These are phyloP conservation scores for Anethum foeniculum DNA, from an alignment of 140 eudicot genomes.

Conservation along the genomic window DNA sequence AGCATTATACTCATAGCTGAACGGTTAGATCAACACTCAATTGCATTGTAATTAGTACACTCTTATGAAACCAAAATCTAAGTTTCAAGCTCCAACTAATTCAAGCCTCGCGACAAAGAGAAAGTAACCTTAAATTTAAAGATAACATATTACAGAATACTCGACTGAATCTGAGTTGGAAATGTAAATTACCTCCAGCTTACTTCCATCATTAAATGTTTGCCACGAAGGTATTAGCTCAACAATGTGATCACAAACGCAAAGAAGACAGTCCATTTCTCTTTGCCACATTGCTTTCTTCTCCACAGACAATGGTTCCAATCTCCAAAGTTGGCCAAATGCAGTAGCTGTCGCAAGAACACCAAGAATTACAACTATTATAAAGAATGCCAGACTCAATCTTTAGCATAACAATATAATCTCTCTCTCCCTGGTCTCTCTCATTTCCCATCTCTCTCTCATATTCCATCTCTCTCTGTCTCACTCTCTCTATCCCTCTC, in stretches of 20 bases:
- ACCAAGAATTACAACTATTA: constrained; percentile 10
- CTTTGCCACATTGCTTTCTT: constrained; percentile 72
- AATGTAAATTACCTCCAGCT: constrained; percentile 49
- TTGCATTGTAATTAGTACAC: neutral
- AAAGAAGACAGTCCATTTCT: constrained; percentile 72
- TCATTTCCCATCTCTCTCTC: too few relatives aligned
- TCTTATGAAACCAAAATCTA: neutral
- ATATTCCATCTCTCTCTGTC: too few relatives aligned
- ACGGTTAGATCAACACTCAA: neutral
- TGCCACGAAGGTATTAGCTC: constrained; percentile 74
- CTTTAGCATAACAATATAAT: neutral
- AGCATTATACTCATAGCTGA: neutral
- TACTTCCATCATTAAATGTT: constrained; percentile 63
- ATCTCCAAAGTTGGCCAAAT: constrained; percentile 79
- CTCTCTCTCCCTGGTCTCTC: neutral
- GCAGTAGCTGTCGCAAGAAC: constrained; percentile 39
- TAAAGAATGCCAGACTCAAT: neutral
- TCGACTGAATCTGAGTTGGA: neutral
- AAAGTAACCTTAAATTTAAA: neutral
- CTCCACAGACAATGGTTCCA: constrained; percentile 59
- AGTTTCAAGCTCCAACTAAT: neutral
- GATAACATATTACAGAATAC: neutral
- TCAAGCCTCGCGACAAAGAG: neutral
- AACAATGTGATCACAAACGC: constrained; percentile 66
- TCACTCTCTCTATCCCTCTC: too few relatives aligned